Percentiles rank a stretch among this genome's conserved stretches.
Evolutionary conservation across 768 basidiomycete species (phyloP).

Genomic region (Lactarius pseudohatsudake): DNA sequence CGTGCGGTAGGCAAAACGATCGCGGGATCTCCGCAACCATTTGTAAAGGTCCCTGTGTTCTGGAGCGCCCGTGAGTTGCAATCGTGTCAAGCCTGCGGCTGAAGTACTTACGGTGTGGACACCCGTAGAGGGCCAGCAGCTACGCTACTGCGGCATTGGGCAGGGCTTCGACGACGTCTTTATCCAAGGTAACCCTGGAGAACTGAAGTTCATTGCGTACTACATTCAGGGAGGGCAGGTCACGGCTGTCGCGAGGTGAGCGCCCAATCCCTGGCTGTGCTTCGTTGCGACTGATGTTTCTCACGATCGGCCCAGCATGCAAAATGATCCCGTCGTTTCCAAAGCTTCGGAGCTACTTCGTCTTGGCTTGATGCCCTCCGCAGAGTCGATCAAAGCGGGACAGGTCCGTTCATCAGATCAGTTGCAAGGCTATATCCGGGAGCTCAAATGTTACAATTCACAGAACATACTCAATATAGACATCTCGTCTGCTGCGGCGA

Average conservation of each 20-base stretch:
- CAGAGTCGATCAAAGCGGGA: slow-evolving; percentile 69
- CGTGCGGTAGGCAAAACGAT: slow-evolving; percentile 81
- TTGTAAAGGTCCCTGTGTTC: slow-evolving; percentile 79
- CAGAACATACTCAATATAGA: slow-evolving; percentile 38
- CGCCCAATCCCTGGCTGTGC: not conserved
- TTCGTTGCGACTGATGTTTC: not conserved
- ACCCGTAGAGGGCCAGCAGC: slow-evolving; percentile 70
- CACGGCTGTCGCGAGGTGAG: slow-evolving; percentile 65
- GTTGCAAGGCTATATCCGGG: not conserved
- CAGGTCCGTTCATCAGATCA: slow-evolving; percentile 50
- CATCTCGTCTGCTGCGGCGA: slow-evolving; percentile 33
- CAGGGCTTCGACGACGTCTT: slow-evolving; percentile 72
- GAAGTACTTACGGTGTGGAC: not conserved
- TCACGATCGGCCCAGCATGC: slow-evolving; percentile 52
- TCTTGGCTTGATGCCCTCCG: slow-evolving; percentile 76
- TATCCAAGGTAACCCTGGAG: slow-evolving; percentile 70
- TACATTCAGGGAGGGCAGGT: slow-evolving; percentile 66
- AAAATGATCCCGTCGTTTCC: slow-evolving; percentile 75
- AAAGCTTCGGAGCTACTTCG: slow-evolving; percentile 78
- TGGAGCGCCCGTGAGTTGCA: slow-evolving; percentile 77
- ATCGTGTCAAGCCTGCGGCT: slow-evolving; percentile 4
- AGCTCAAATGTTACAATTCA: not conserved
- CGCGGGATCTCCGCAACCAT: slow-evolving; percentile 52
- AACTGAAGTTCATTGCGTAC: slow-evolving; percentile 86
- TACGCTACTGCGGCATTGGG: slow-evolving; percentile 81